Conservation (phyloP, 2,329 filamentous ascomycete genomes). For the Periconia sp. region DNA sequence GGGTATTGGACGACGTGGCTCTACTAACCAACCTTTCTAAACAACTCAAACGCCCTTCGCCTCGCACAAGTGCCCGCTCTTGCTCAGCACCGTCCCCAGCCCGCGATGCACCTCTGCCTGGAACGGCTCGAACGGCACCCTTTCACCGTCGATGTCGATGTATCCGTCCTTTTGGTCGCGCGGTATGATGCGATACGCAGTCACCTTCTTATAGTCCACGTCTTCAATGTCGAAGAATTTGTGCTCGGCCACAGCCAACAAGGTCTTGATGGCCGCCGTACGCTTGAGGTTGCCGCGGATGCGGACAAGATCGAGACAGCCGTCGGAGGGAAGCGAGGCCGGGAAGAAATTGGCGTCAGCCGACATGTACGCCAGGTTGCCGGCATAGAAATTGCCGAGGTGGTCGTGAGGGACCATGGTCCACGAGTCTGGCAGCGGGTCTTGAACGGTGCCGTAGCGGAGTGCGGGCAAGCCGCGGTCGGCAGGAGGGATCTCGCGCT, state of each 20-base stretch:
- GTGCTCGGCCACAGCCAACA: constrained; percentile 71
- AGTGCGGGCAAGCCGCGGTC: constrained; percentile 65
- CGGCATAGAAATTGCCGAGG: constrained; percentile 89
- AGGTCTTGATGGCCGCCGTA: constrained; percentile 65
- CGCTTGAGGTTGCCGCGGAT: constrained; percentile 75
- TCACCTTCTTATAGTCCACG: constrained; percentile 80
- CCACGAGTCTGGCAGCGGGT: constrained; percentile 78
- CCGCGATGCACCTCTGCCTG: constrained; percentile 86
- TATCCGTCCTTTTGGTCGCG: constrained; percentile 65
- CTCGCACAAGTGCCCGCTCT: constrained; percentile 72
- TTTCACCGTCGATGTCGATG: constrained; percentile 93
- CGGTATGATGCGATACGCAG: constrained; percentile 84
- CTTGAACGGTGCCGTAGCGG: constrained; percentile 76
- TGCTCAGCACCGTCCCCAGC: constrained; percentile 82
- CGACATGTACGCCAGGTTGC: constrained; percentile 94
- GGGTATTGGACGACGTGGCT: too few species aligned
- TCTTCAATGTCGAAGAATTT: constrained; percentile 78
- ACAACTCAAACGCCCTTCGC: constrained; percentile 40
- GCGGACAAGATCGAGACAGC: constrained; percentile 80
- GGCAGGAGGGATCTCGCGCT: constrained; percentile 22
- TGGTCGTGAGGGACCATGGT: constrained; percentile 71
- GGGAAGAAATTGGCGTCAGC: constrained; percentile 86
- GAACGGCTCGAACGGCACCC: constrained; percentile 82
- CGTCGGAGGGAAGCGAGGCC: constrained; percentile 78
- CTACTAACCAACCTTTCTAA: too few species aligned